phyloP scores from a whole-genome alignment of 805 yeast genomes.

The Gaillardinia entomophila region DNA sequence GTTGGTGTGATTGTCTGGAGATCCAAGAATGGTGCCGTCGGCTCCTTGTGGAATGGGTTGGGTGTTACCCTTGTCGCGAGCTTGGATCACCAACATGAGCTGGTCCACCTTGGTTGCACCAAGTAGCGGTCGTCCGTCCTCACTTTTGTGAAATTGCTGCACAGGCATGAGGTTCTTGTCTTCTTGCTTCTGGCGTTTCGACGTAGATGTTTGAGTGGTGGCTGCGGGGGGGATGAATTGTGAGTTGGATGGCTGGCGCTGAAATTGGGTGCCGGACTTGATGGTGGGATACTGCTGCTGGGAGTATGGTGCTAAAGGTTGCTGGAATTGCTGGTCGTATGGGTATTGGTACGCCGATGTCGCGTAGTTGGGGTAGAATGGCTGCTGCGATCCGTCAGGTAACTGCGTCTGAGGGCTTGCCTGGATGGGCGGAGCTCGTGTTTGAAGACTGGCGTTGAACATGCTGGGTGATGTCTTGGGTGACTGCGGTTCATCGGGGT shows the following conservation, averaged over 20 bases:
- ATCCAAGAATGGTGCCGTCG: constrained; percentile 63
- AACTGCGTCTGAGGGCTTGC: constrained; percentile 3
- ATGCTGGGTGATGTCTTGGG: constrained; percentile 33
- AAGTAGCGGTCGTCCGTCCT: constrained; percentile 62
- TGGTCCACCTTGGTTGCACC: constrained; percentile 92
- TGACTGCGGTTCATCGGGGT: constrained; percentile 32
- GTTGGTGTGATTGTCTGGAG: constrained; percentile 14
- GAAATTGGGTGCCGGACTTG: background rate
- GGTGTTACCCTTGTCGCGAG: constrained; percentile 72
- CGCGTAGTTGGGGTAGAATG: background rate
- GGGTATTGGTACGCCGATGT: background rate
- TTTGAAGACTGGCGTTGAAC: constrained; percentile 6
- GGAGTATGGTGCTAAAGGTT: background rate
- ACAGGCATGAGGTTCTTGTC: constrained; percentile 36
- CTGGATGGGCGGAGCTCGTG: constrained; percentile 3
- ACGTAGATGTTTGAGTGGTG: constrained; percentile 1
- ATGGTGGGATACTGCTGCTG: background rate
- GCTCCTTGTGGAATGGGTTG: constrained; percentile 57
- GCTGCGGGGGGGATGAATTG: background rate
- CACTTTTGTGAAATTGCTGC: constrained; percentile 42
- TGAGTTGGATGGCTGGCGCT: background rate
- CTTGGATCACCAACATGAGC: constrained; percentile 85
- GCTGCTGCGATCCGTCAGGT: background rate
- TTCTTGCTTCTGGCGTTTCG: background rate
- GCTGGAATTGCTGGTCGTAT: background rate